Evolutionary conservation across 2,329 filamentous ascomycete genomes (phyloP), one percentile per base, ranked within the genome.

Genomic region (Arthrobotrys conoides): DNA sequence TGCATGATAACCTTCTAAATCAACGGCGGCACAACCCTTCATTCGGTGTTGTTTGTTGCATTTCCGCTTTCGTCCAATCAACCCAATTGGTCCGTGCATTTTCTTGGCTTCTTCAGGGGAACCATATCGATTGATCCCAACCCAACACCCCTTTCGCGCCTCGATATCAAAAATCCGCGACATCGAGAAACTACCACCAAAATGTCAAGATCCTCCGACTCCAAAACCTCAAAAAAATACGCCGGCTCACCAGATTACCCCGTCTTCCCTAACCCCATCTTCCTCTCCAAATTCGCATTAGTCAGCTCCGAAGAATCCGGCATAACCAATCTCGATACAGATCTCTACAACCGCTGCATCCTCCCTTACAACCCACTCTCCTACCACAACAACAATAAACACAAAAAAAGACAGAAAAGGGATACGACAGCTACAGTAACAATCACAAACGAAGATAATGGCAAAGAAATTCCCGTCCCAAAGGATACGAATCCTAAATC

Each of bases 291-390:
- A 64, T 77, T 77, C 44, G 61, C 59, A 3, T 5, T 46, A 22
- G 73, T 77, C 27, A 55, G 20, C 12, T 30, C 59, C 24, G 49
- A 71, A 18, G 16, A 67, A 27, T 71, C 73, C 10, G 73, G 73
- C 36, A 20, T 71, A 38, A 77, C 73, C 1, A 41, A 55, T 12
- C 73, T 77, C 3, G 73, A 77, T 41, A 77, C 61, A 3, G 73
- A 71, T n/a, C 59, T 77, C 12, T 77, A 67, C 44, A 77, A 77
- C 44, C 3, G 1, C 20, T 77, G 73, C n/a, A 71, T 71, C 46
- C 67, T 77, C 18, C 73, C 73, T 9, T 59, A 1, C 5, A 77
- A 71, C 16, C 41, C 59, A 2, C 61, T 64, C 0, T 18, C 16
- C 5, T 71, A 71, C 44, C 10, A 51, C 18, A 24, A 66, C 51